Base-by-base conservation (phyloP, 176 grass and related monocot species). In the Eleusine coracana region DNA sequence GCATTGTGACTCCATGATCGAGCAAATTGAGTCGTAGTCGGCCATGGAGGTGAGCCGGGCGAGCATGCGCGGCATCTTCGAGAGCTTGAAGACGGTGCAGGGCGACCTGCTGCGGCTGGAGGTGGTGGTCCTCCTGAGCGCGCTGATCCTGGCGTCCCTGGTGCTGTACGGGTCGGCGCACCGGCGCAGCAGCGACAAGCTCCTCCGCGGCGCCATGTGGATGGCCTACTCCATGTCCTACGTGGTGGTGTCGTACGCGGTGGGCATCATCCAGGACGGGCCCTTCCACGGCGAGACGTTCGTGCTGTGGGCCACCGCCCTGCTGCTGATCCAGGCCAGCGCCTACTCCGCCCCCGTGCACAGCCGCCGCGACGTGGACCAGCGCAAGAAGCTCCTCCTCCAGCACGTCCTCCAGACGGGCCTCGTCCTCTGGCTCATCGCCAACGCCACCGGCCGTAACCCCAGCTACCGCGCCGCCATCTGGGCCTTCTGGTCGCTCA, bases 381-480 rank as follows among this genome's bases (percentile, higher is more conserved):
- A 90, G 84, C 84, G 88, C 31, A 90, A 90, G 84, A 90, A 87
- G 84, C 74, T 87, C 62, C 88, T 90, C 23, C 84, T 90, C 34
- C 84, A 86, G 88, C 76, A 88, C 82, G 61, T 91, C 55, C 85
- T 91, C 31, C 81, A 91, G 82, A 82, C 82, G 4, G 67, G 68
- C 5, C 86, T 88, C 38, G 82, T 88, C 41, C 82, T 85, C 34
- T 85, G 86, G 82, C 82, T 91, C 59, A 21, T 80, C 40, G 14
- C 65, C 78, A 85, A 66, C 10, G 76, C 85, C 49, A 77, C 66
- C 73, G 88, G 84, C 80, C 42, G 50, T n/a, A 90, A 82, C 34
- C 6, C 70, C 74, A 90, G 87, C 76, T 89, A 90, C 80, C 48
- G 76, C 3, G 79, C 80, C 7, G 40, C 84, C 54, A 76, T 87